A percentile compares a stretch with the other conserved stretches of the same genome.
Conservation (phyloP, 805 yeast species). For the Debaryomyces prosopidis region DNA sequence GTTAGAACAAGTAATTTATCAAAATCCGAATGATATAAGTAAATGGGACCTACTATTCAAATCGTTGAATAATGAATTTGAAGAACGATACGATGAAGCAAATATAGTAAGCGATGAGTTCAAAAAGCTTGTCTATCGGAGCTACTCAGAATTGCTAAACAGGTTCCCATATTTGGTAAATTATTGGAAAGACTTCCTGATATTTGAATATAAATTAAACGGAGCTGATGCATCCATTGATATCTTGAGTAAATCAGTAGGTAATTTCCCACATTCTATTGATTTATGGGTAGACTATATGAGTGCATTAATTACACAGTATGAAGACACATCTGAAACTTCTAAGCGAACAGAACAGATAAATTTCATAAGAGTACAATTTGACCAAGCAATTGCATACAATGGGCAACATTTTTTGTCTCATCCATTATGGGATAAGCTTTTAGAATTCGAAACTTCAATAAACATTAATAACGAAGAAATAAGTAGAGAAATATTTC, state of each 20-base stretch:
- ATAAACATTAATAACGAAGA: constrained; percentile 18
- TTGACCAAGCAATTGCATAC: constrained; percentile 46
- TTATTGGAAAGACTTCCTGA: constrained; percentile 64
- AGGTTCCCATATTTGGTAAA: constrained; percentile 59
- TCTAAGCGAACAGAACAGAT: constrained; percentile 17
- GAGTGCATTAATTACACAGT: constrained; percentile 45
- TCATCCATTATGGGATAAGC: constrained; percentile 82
- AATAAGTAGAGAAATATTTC: constrained; percentile 35
- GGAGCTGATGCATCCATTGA: constrained; percentile 54
- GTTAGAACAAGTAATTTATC: background rate
- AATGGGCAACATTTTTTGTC: constrained; percentile 76
- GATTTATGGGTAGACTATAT: constrained; percentile 71
- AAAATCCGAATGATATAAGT: constrained; percentile 30
- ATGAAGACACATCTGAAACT: constrained; percentile 21
- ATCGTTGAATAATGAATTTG: constrained; percentile 21
- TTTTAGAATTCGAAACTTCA: constrained; percentile 59
- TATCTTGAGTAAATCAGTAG: constrained; percentile 46
- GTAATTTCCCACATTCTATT: constrained; percentile 55
- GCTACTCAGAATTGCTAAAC: constrained; percentile 38
- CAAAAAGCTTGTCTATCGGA: constrained; percentile 14
- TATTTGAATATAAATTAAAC: constrained; percentile 54
- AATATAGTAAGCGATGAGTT: constrained; percentile 14
- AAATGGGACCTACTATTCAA: constrained; percentile 43
- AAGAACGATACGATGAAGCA: constrained; percentile 10
- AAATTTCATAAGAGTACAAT: constrained; percentile 38